A percentile compares a stretch with the other conserved stretches of the same genome.
Evolutionary conservation across 257 asterid species (phyloP).

Genomic region (Penstemon davidsonii): DNA sequence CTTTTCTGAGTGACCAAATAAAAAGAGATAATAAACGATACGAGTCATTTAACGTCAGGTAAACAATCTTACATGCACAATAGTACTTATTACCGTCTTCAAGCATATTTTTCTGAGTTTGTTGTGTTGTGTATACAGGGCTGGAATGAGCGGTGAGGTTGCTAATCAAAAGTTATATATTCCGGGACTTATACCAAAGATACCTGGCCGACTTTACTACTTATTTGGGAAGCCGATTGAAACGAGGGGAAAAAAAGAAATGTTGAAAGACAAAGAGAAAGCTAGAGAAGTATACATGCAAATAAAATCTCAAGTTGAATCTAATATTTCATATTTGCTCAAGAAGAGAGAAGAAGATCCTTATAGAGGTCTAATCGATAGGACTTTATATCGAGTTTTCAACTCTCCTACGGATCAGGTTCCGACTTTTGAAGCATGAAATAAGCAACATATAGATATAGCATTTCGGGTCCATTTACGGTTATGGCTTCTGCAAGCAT

Average conservation of each 20-base stretch:
- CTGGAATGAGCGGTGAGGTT: conserved; percentile 67
- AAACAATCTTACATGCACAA: conserved; percentile 1
- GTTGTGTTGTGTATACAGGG: conserved; percentile 35
- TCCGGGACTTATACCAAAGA: conserved; percentile 78
- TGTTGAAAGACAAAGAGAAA: conserved; percentile 61
- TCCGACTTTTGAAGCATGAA: conserved; percentile 69
- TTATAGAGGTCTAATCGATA: conserved; percentile 61
- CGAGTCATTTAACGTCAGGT: conserved; percentile 58
- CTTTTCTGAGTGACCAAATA: conserved; percentile 51
- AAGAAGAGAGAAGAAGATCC: conserved; percentile 87
- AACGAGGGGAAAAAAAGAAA: conserved; percentile 63
- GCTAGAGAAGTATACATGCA: conserved; percentile 67
- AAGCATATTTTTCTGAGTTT: neutral
- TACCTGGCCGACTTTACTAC: conserved; percentile 87
- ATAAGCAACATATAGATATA: too few species aligned
- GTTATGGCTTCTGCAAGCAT: too few species aligned
- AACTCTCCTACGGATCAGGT: conserved; percentile 54
- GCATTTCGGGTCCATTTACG: too few species aligned
- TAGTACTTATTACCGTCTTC: neutral
- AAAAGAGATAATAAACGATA: conserved; percentile 24
- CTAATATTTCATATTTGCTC: conserved; percentile 58
- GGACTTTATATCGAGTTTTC: conserved; percentile 56
- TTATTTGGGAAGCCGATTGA: conserved; percentile 82
- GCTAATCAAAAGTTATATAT: conserved; percentile 54
- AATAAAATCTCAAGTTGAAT: conserved; percentile 66